Evolutionary conservation across 768 basidiomycete species (phyloP), one percentile per base, ranked within the genome.

Genomic region (Podaxis carcinomalis): DNA sequence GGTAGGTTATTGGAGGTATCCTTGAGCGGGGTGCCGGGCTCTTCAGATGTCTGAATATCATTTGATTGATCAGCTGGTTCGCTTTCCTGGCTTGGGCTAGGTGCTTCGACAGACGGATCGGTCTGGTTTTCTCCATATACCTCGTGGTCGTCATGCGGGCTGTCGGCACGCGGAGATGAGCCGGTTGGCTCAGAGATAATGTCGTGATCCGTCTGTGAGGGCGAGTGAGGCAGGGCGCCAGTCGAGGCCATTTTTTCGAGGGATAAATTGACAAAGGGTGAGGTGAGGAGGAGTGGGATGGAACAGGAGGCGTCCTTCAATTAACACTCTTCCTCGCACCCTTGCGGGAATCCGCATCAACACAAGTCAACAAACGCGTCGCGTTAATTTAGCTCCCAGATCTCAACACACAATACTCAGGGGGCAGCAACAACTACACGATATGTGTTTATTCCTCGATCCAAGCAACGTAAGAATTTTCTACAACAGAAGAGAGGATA

Each of bases 401-500:
- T 9, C 47, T 49, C 47, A 49, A 21, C n/a, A 42, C 11, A 28
- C 28, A 28, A 1, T 28, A 28, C 28, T 28, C 28, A 28, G 32
- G 32, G 28, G 32, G 7, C 7, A 14, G 42, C 16, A 16, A 44
- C 19, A 44, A 44, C 14, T 9, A 1, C 7, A 32, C 9, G 32
- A 32, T 32, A 32, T 19, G 16, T 44, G n/a, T 13, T 19, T 19
- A 44, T 44, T 44, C 16, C 19, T 19, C 42, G 19, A 49, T 25
- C n/a, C 27, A 47, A 27, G 10, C 21, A 9, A 32, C 42, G 39
- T 16, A 11, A 44, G n/a, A n/a, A 9, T 32, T 32, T 46, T 49
- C 54, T 57, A 67, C 56, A 57, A n/a, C 51, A 72, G 64, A 10
- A 65, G 64, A 32, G 72, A 66, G 47, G 83, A 82, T 70, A 92